These are phyloP conservation scores for Daldinia concentrica DNA, from an alignment of 495 filamentous ascomycete species.

Conservation along the genomic window DNA sequence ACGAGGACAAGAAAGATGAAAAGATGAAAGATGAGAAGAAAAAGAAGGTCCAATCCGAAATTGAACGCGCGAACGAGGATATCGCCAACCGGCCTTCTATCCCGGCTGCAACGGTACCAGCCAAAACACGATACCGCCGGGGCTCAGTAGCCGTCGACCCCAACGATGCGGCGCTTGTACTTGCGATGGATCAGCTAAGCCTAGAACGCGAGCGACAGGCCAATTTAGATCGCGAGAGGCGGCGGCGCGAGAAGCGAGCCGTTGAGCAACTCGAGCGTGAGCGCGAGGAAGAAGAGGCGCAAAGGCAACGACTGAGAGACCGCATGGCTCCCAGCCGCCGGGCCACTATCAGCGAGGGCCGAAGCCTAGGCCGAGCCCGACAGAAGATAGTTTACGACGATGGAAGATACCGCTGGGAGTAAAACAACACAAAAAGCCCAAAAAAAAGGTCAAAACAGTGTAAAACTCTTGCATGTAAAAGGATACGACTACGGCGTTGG, in stretches of 20 bases:
- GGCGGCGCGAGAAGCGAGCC: conserved; percentile 27
- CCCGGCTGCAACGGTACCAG: conserved; percentile 13
- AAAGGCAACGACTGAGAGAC: conserved; percentile 37
- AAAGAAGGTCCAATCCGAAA: conserved; percentile 49
- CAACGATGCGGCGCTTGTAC: conserved; percentile 13
- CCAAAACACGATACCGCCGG: conserved; percentile 38
- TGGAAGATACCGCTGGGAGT: conserved; percentile 24
- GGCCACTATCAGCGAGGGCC: conserved; percentile 18
- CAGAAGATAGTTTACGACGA: conserved; percentile 26
- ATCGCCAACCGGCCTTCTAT: conserved; percentile 43
- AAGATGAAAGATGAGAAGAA: conserved; percentile 49
- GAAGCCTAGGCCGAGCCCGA: conserved; percentile 1
- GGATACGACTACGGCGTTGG: conserved; percentile 28
- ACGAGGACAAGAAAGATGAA: conserved; percentile 47
- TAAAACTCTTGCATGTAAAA: conserved; percentile 29
- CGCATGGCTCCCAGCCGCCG: conserved; percentile 32
- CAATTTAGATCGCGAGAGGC: conserved; percentile 28
- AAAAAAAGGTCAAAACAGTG: conserved; percentile 20
- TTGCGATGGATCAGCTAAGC: conserved; percentile 37
- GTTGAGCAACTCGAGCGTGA: conserved; percentile 26
- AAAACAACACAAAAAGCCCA: conserved; percentile 12
- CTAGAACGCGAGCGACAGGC: conserved; percentile 24
- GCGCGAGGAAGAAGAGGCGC: conserved; percentile 42
- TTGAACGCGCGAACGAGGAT: conserved; percentile 46
- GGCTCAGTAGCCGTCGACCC: conserved; percentile 42